phyloP scores from a whole-genome alignment of 2,329 filamentous ascomycete species.

The Pseudogymnoascus pannorum region DNA sequence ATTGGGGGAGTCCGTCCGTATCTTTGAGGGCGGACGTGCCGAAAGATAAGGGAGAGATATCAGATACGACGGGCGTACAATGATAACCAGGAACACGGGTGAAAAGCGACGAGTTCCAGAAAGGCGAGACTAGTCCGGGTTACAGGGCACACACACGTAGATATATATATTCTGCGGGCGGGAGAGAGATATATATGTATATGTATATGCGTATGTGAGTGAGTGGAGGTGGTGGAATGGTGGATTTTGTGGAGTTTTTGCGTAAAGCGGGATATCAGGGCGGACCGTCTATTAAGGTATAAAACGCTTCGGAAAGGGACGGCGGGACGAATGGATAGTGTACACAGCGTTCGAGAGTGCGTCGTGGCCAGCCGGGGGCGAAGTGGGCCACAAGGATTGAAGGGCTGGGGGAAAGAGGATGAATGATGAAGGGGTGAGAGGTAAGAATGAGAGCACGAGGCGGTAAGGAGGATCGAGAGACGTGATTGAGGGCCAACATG shows the following conservation, averaged over 20 bases:
- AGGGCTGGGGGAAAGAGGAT: background rate
- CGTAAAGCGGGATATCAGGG: background rate
- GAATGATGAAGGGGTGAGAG: background rate
- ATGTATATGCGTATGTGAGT: background rate
- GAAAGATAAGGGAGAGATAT: background rate
- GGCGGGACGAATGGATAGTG: background rate
- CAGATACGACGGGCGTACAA: background rate
- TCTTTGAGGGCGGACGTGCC: background rate
- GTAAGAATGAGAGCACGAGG: background rate
- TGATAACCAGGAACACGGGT: background rate
- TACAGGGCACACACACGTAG: background rate
- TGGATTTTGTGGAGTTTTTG: background rate
- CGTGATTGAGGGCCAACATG: background rate
- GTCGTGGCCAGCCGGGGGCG: background rate
- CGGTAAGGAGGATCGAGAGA: background rate
- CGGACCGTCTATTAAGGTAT: constrained; percentile 2
- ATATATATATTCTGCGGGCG: background rate
- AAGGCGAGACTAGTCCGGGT: background rate
- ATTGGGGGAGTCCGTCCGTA: background rate
- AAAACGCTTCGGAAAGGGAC: background rate
- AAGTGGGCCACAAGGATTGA: background rate
- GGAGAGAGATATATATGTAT: background rate
- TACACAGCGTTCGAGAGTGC: background rate
- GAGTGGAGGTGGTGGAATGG: background rate
- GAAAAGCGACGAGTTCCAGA: background rate